A percentile compares a stretch with the other conserved stretches of the same genome.
Conservation (phyloP, 768 basidiomycete genomes). For the Vishniacozyma victoriae region DNA sequence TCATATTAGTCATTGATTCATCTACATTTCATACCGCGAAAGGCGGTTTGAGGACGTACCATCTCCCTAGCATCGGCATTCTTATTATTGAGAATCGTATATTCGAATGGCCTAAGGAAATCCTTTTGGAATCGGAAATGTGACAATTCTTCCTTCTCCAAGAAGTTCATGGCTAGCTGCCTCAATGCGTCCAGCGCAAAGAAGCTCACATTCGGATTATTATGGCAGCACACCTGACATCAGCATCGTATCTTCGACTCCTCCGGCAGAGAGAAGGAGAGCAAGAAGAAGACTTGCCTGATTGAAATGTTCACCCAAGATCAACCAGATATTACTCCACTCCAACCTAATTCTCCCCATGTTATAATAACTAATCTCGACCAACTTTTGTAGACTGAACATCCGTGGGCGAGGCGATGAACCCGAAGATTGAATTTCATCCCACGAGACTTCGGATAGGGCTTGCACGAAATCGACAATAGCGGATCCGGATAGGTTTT, state of each 20-base stretch:
- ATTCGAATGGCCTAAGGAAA: slow-evolving; percentile 94
- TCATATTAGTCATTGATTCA: neutral
- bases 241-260: neutral
- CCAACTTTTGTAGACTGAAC: slow-evolving; percentile 95
- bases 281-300: slow-evolving; percentile 56
- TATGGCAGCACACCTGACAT: slow-evolving; percentile 89
- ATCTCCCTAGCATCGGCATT: slow-evolving; percentile 95
- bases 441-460: slow-evolving; percentile 94
- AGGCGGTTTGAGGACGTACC: slow-evolving; percentile 53
- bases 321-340: slow-evolving; percentile 97
- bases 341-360: slow-evolving; percentile 97
- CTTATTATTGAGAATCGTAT: slow-evolving; percentile 93
- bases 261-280: neutral
- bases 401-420: slow-evolving; percentile 86
- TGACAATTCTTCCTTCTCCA: slow-evolving; percentile 95
- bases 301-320: slow-evolving; percentile 97
- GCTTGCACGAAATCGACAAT: slow-evolving; percentile 98
- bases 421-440: slow-evolving; percentile 96
- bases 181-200: slow-evolving; percentile 94
- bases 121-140: slow-evolving; percentile 99
- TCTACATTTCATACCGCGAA: neutral
- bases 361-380: slow-evolving; percentile 99
- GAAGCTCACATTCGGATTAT: slow-evolving; percentile 90
- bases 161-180: slow-evolving; percentile 94
- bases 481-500: slow-evolving; percentile 91